Percentiles rank a stretch among this genome's conserved stretches.
phyloP scores from a whole-genome alignment of 352 stramenopile species.

The Pilasporangium apinafurcum region DNA sequence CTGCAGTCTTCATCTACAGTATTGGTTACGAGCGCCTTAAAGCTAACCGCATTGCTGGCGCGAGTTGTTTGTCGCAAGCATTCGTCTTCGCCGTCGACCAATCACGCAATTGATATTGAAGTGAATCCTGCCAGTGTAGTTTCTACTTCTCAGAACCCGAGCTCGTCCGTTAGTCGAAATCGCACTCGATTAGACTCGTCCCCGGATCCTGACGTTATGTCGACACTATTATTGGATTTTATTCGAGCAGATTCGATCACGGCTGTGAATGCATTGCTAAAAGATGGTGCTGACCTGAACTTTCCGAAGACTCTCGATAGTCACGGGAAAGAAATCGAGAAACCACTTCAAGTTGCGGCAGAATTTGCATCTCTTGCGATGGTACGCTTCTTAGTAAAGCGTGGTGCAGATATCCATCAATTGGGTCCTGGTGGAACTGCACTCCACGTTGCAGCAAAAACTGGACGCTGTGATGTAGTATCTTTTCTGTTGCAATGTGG shows the following conservation, averaged over 20 bases:
- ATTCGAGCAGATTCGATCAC: constrained; percentile 62
- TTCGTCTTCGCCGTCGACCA: constrained; percentile 4
- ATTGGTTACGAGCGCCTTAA: constrained; percentile 36
- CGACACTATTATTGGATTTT: constrained; percentile 63
- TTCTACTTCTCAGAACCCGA: neutral
- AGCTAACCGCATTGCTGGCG: constrained; percentile 45
- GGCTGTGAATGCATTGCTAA: constrained; percentile 64
- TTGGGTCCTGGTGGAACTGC: constrained; percentile 42
- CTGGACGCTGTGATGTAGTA: constrained; percentile 65
- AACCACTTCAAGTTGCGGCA: constrained; percentile 60
- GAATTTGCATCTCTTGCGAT: constrained; percentile 56
- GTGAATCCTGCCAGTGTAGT: neutral
- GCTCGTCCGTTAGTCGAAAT: constrained; percentile 3
- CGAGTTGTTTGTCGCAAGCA: constrained; percentile 46
- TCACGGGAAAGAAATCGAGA: constrained; percentile 49
- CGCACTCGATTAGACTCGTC: constrained; percentile 40
- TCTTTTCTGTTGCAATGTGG: constrained; percentile 75
- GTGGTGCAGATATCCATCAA: constrained; percentile 63
- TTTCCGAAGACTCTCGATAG: constrained; percentile 38
- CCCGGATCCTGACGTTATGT: constrained; percentile 54
- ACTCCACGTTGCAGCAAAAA: constrained; percentile 54
- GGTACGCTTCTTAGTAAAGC: constrained; percentile 74
- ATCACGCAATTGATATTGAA: neutral
- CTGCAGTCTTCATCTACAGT: constrained; percentile 30
- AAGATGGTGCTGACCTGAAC: constrained; percentile 73